Base-by-base conservation (phyloP, 2,329 filamentous ascomycete genomes). In the Aureobasidium sp. region DNA sequence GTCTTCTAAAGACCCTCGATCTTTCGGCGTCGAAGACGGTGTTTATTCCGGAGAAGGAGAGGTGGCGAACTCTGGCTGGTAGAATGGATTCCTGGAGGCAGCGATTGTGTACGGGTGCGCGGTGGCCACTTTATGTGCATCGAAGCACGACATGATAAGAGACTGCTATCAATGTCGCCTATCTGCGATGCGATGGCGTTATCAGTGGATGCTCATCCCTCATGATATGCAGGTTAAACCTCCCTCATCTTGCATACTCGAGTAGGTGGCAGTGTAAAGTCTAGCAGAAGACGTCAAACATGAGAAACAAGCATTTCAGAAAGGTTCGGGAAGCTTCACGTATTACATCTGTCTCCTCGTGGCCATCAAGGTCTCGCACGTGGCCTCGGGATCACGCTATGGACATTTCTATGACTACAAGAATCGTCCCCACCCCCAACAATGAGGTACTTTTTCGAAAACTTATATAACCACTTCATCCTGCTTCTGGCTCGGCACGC, bases 351-450 rank as follows among this genome's bases (percentile, higher is more conserved):
- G 29, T 12, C 22, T 37, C 22, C 24, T 37, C 42, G 31, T 48
- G 37, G 31, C 54, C 54, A 58, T 48, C 54, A 58, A 58, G 54
- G 54, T 58, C 39, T 17, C 29, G 54, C 54, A 58, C 42, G 54
- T 58, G 54, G 54, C 31, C 19, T 40, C 54, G 15, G 48, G 42
- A 48, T 58, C 54, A 58, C 54, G 54, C 54, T 47, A 58, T 58
- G 54, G 15, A 24, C 45, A 57, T 57, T 57, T 57, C 53, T 57
- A 57, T 57, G 53, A 57, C 53, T 57, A 57, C 53, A 57, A 57
- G 31, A 45, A 44, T 44, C 14, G 24, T n/a, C 53, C 40, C 53
- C 53, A 47, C 40, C 27, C 40, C 40, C 53, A 47, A 45, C 53
- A 12, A 35, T 39, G 49, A 37, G 33, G 33, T 39, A 52, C 19